These are phyloP conservation scores for Neoboletus magnificus DNA, from an alignment of 768 basidiomycete species.

Conservation along the genomic window DNA sequence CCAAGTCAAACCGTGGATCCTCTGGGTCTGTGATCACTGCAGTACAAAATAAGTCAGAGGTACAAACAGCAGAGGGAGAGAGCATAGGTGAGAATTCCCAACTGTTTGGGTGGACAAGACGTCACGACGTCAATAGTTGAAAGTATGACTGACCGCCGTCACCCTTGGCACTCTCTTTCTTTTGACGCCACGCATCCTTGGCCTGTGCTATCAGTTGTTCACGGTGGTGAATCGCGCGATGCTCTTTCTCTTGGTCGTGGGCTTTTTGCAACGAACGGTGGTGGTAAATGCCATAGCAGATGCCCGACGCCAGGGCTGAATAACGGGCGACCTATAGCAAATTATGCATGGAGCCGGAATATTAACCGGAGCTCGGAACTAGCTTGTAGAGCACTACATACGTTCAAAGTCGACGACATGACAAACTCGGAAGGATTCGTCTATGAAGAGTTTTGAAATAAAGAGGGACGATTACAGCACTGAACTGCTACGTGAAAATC, in stretches of 20 bases:
- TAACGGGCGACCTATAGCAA: conserved; percentile 82
- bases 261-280: conserved; percentile 82
- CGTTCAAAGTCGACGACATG: conserved; percentile 80
- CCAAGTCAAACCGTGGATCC: conserved; percentile 93
- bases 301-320: conserved; percentile 81
- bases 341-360: not conserved
- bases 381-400: conserved; percentile 37
- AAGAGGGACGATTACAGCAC: conserved; percentile 16
- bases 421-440: conserved; percentile 12
- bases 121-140: not conserved
- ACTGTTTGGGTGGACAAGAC: not conserved
- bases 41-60: conserved; percentile 11
- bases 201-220: conserved; percentile 81
- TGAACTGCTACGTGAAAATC: conserved; percentile 6
- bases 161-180: conserved; percentile 53
- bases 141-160: conserved; percentile 49
- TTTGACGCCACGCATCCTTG: conserved; percentile 86
- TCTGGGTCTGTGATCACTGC: conserved; percentile 92
- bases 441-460: conserved; percentile 5
- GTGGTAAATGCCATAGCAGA: conserved; percentile 91
- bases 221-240: conserved; percentile 68
- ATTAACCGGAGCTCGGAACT: conserved; percentile 1
- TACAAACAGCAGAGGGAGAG: not conserved
- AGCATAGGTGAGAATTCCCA: not conserved
- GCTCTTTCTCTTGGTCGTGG: conserved; percentile 73